Base-by-base conservation (phyloP, 495 filamentous ascomycete species). In the Hypoxylon fuscum region DNA sequence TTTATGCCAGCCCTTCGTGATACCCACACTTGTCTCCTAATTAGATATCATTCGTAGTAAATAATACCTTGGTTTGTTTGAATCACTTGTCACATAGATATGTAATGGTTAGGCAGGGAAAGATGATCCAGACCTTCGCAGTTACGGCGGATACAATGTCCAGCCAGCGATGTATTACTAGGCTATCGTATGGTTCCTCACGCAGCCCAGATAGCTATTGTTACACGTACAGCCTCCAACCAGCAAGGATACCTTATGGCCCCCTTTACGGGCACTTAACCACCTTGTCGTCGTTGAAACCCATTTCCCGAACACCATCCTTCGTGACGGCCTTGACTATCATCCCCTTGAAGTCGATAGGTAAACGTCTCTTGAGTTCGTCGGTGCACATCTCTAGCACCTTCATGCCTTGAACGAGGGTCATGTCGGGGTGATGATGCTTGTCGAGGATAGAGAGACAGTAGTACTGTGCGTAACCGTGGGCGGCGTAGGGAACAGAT, bases 401-500 rank as follows among this genome's bases (percentile, higher is more conserved):
- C 80, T 96, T 91, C 73, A 96, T 81, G 41, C 95, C 95, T 76
- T 93, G 84, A 44, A 92, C 93, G 18, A 94, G 83, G 49, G 81
- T 77, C 74, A 98, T 97, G 72, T 97, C 86, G 31, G 95, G 94
- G 62, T 98, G 90, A 72, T 98, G 95, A 68, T 98, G 95, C 78
- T 98, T 98, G 79, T 98, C 95, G 15, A 98, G 85, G 59, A 96
- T 93, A 2, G 92, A 96, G 38, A 98, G 82, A 74, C 93, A 96
- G 82, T 96, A 96, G 78, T 96, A 96, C 87, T 98, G 95, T 29
- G 95, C 96, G 77, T 98, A 98, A 55, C 95, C 95, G 67, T 98
- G 95, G 41, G 96, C 95, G 21, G 95, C 96, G 74, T 98, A 98
- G 62, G 95, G 95, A 25, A 98, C 80, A 11, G 86, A 81, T 1